These are phyloP conservation scores for Canavalia ensiformis DNA, from an alignment of 306 rosid species.

Conservation along the genomic window DNA sequence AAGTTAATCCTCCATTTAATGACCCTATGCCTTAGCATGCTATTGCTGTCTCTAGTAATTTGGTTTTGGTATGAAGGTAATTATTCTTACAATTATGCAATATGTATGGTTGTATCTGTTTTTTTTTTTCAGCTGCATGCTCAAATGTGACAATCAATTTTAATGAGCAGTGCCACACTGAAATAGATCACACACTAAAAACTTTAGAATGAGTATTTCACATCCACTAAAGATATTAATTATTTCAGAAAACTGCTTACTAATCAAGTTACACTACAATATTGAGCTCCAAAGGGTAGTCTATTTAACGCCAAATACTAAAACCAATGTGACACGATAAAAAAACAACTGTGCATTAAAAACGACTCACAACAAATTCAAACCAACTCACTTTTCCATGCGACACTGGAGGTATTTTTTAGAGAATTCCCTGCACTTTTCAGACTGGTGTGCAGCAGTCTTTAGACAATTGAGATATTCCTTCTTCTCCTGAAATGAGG, in stretches of 20 bases:
- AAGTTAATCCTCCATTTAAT: conserved; percentile 16
- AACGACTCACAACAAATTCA: background rate
- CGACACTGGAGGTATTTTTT: conserved; percentile 88
- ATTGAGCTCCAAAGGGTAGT: background rate
- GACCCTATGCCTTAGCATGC: conserved; percentile 8
- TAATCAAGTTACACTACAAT: conserved; percentile 14
- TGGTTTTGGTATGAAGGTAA: background rate
- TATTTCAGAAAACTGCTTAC: background rate
- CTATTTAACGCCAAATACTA: conserved; percentile 22
- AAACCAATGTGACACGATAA: conserved; percentile 29
- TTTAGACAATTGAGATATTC: conserved; percentile 86
- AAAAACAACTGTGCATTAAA: background rate
- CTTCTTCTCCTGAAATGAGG: conserved; percentile 79
- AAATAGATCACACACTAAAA: conserved; percentile 1
- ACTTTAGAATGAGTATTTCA: conserved; percentile 24
- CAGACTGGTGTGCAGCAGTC: conserved; percentile 74
- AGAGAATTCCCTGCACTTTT: conserved; percentile 81
- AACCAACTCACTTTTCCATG: conserved; percentile 83
- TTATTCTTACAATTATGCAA: background rate
- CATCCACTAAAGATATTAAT: conserved; percentile 23
- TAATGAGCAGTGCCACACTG: background rate
- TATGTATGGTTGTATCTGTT: background rate
- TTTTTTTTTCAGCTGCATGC: conserved; percentile 17
- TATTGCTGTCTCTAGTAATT: background rate
- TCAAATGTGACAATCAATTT: conserved; percentile 8